Evolutionary conservation across 306 rosid genomes (phyloP).

Genomic region (Rosa lucieae): DNA sequence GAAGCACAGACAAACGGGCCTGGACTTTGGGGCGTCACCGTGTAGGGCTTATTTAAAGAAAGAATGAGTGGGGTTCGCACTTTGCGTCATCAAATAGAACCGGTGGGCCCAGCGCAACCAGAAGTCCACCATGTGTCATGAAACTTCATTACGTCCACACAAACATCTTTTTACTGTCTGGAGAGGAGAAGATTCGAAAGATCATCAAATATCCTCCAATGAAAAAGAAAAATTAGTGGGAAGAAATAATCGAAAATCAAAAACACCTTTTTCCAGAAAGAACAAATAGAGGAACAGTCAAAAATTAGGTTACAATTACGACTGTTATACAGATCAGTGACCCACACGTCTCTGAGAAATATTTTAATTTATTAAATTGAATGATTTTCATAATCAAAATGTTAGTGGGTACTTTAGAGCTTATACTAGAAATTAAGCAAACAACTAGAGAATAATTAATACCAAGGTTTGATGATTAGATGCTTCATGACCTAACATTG

Average conservation of each 20-base stretch:
- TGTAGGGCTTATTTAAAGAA: background rate
- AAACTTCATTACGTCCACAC: background rate
- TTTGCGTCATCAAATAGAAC: conserved; percentile 1
- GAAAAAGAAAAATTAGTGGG: background rate
- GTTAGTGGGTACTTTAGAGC: background rate
- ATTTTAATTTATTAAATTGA: background rate
- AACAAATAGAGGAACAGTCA: background rate
- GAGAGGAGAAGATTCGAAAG: background rate
- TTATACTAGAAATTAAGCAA: background rate
- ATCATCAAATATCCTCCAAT: background rate
- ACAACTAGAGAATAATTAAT: background rate
- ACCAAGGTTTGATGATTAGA: background rate
- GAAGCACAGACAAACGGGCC: background rate
- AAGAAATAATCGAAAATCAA: background rate
- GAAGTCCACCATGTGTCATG: background rate
- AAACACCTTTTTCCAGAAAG: background rate
- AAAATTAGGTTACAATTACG: background rate
- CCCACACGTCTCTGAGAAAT: background rate
- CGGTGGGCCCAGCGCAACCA: too few relatives aligned
- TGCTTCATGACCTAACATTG: background rate
- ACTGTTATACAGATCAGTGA: background rate
- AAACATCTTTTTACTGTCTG: background rate
- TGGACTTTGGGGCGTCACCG: background rate
- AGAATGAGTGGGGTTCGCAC: background rate
- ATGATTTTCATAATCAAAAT: background rate